Percentiles rank a stretch among this genome's conserved stretches.
These are phyloP conservation scores for Candida odintsovae DNA, from an alignment of 805 yeast genomes.

Conservation along the genomic window DNA sequence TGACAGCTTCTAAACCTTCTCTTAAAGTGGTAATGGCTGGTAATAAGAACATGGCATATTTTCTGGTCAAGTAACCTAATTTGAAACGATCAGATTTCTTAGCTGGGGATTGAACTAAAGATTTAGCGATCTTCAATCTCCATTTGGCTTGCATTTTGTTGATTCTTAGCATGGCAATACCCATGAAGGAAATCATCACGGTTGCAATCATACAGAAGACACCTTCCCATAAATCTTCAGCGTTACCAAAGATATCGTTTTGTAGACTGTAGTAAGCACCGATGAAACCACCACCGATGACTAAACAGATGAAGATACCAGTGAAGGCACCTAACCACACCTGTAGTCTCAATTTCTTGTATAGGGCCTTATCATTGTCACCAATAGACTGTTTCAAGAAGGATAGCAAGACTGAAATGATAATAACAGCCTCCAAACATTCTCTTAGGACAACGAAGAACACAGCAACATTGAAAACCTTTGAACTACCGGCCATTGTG, in stretches of 20 bases:
- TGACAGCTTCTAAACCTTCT: constrained; percentile 97
- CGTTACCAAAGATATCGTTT: constrained; percentile 74
- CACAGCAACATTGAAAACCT: constrained; percentile 39
- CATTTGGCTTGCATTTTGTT: constrained; percentile 96
- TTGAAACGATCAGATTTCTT: constrained; percentile 45
- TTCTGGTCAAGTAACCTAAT: constrained; percentile 51
- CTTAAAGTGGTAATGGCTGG: constrained; percentile 89
- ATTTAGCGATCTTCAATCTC: constrained; percentile 90
- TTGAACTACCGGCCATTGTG: constrained; percentile 1
- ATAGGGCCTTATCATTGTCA: constrained; percentile 42
- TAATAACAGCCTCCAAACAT: constrained; percentile 85
- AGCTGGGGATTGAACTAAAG: constrained; percentile 58
- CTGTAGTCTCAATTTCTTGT: constrained; percentile 63
- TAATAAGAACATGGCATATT: constrained; percentile 82
- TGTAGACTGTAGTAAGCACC: constrained; percentile 84
- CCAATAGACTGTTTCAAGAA: constrained; percentile 86
- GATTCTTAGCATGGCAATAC: constrained; percentile 91
- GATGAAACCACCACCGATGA: constrained; percentile 88
- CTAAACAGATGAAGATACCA: constrained; percentile 76
- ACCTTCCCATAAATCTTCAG: constrained; percentile 98
- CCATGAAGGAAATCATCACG: constrained; percentile 85
- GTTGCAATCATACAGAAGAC: constrained; percentile 87
- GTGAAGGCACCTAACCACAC: constrained; percentile 78
- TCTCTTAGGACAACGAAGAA: constrained; percentile 93
- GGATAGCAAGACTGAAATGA: constrained; percentile 86